Evolutionary conservation across 148 eudicot genomes (phyloP).

Genomic region (Chenopodium quinoa): DNA sequence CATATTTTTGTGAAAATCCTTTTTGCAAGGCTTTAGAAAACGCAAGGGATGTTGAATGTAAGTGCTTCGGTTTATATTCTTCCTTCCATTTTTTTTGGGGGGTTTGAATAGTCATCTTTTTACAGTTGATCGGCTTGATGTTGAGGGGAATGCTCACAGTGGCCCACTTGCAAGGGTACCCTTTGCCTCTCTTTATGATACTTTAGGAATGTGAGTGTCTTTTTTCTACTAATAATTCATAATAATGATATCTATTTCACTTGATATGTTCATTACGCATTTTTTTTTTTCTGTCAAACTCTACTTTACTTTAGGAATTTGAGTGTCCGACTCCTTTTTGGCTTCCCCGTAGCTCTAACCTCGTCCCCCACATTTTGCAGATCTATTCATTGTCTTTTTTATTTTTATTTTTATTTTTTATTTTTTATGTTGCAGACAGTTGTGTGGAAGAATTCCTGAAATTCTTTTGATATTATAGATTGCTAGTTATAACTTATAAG

Average conservation of each 20-base stretch:
- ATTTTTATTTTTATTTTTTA: no score
- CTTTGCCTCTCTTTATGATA: conserved; percentile 88
- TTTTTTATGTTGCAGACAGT: neutral
- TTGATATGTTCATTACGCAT: neutral
- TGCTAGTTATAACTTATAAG: no score
- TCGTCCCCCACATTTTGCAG: neutral
- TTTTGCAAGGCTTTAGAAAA: conserved; percentile 78
- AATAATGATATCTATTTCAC: neutral
- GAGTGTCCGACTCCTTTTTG: neutral
- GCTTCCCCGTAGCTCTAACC: neutral
- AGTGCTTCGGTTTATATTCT: conserved; percentile 27
- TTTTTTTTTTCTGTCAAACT: neutral
- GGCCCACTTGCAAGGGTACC: conserved; percentile 74
- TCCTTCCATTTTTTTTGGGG: conserved; percentile 13
- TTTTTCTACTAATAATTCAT: neutral
- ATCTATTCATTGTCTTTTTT: no score
- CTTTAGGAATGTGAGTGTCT: conserved; percentile 83
- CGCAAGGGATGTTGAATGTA: conserved; percentile 77
- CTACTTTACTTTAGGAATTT: no score
- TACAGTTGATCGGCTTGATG: conserved; percentile 83
- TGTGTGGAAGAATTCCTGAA: neutral
- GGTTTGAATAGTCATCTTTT: conserved; percentile 27
- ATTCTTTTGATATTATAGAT: neutral
- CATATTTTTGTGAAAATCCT: conserved; percentile 63
- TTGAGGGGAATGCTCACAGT: conserved; percentile 72